Percentiles rank a stretch among this genome's conserved stretches.
Conservation (phyloP, 2,329 filamentous ascomycete genomes). For the Pseudocercospora pini-densiflorae region DNA sequence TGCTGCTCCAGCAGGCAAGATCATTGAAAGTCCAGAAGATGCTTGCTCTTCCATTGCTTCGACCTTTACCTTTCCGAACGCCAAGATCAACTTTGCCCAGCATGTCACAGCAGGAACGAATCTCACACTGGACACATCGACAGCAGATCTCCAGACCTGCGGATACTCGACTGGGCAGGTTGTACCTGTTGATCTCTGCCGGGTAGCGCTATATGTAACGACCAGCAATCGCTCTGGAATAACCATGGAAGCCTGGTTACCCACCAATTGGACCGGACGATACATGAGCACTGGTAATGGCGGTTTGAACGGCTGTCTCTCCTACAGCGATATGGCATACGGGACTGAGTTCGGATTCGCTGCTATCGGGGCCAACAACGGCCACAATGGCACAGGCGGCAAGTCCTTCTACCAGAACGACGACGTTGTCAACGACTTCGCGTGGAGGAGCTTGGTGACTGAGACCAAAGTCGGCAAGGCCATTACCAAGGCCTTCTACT, state of each 20-base stretch:
- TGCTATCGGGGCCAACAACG: slow-evolving; percentile 47
- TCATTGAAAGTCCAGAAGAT: slow-evolving; percentile 20
- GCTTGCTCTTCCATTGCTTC: slow-evolving; percentile 31
- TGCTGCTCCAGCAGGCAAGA: slow-evolving; percentile 14
- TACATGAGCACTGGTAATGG: slow-evolving; percentile 49
- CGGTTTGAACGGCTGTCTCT: slow-evolving; percentile 46
- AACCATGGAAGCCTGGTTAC: slow-evolving; percentile 52
- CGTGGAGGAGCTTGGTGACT: slow-evolving; percentile 42
- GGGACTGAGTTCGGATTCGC: slow-evolving; percentile 45
- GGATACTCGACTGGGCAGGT: slow-evolving; percentile 32
- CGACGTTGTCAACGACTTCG: slow-evolving; percentile 55
- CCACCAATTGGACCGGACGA: slow-evolving; percentile 46
- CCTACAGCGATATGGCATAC: slow-evolving; percentile 46
- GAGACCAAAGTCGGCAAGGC: slow-evolving; percentile 39
- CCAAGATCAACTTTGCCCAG: slow-evolving; percentile 34
- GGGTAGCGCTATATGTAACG: slow-evolving; percentile 46
- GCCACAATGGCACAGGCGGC: slow-evolving; percentile 52
- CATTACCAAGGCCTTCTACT: slow-evolving; percentile 42
- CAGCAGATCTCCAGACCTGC: slow-evolving; percentile 47
- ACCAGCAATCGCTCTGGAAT: slow-evolving; percentile 48
- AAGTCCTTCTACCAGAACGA: slow-evolving; percentile 51
- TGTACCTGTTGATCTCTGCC: slow-evolving; percentile 46
- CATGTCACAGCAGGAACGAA: slow-evolving; percentile 37
- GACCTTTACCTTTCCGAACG: slow-evolving; percentile 30
- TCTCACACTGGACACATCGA: slow-evolving; percentile 28